Percentiles rank a stretch among this genome's conserved stretches.
These are phyloP conservation scores for Colletotrichum chrysophilum DNA, from an alignment of 2,329 filamentous ascomycete genomes.

Conservation along the genomic window DNA sequence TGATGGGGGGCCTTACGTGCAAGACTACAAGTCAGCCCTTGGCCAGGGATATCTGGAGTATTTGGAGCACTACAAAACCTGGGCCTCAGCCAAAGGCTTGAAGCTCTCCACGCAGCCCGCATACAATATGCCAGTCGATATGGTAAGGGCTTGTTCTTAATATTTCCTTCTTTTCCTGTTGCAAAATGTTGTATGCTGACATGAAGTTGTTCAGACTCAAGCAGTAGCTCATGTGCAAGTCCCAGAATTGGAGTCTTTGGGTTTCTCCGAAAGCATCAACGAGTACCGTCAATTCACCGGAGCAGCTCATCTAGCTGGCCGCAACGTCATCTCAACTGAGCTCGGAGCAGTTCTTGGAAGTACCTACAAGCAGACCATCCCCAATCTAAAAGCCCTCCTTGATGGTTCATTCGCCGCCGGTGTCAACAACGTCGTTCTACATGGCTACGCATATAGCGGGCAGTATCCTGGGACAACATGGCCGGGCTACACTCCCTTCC, in stretches of 20 bases:
- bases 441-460: not conserved
- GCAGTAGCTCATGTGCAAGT: not conserved
- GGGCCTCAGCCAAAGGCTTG: not conserved
- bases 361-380: not conserved
- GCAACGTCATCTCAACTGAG: not conserved
- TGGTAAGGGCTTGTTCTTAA: not conserved
- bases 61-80: not conserved
- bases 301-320: not conserved
- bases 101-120: not conserved
- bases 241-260: not conserved
- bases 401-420: not conserved
- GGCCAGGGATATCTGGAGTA: not conserved
- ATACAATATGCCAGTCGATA: not conserved
- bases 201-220: not conserved
- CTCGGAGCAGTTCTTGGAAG: not conserved
- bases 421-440: not conserved
- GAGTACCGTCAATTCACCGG: not conserved
- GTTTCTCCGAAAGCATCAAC: not conserved
- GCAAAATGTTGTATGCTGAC: not conserved
- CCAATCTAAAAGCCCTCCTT: not conserved
- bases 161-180: accelerated
- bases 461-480: not conserved
- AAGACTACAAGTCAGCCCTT: not conserved
- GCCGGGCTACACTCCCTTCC: not conserved
- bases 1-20: not conserved